Evolutionary conservation across 202 grass and related monocot species (phyloP).

Genomic region (Musa balbisiana): DNA sequence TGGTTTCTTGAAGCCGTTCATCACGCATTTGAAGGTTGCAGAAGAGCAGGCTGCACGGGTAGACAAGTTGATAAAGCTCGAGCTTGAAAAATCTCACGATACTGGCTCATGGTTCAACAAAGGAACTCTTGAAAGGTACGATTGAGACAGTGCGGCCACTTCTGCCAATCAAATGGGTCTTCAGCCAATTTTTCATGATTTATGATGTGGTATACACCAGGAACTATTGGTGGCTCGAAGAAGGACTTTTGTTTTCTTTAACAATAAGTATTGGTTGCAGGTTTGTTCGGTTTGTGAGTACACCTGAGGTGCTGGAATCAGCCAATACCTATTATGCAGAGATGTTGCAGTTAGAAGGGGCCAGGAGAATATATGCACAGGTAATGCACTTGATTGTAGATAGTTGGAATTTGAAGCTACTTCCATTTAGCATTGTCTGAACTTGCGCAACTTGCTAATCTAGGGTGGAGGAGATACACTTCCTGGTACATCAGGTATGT

Average conservation of each 20-base stretch:
- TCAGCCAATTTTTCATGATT: neutral
- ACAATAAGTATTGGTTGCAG: slow-evolving; percentile 37
- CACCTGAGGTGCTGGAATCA: slow-evolving; percentile 87
- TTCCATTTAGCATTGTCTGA: neutral
- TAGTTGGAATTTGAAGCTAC: neutral
- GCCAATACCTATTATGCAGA: slow-evolving; percentile 75
- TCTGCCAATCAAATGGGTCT: slow-evolving; percentile 5
- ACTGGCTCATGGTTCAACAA: slow-evolving; percentile 73
- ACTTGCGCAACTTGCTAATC: slow-evolving; percentile 20
- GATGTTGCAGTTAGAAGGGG: slow-evolving; percentile 91
- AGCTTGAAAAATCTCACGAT: slow-evolving; percentile 44
- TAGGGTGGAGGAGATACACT: slow-evolving; percentile 57
- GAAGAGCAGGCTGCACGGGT: slow-evolving; percentile 57
- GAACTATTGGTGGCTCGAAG: too few species aligned
- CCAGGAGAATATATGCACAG: slow-evolving; percentile 89
- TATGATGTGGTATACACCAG: neutral
- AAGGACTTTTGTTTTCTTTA: slow-evolving; percentile 18
- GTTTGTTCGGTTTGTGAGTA: slow-evolving; percentile 97
- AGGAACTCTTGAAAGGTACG: slow-evolving; percentile 94
- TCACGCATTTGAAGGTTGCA: slow-evolving; percentile 61
- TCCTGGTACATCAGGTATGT: slow-evolving; percentile 46
- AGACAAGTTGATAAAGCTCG: slow-evolving; percentile 43
- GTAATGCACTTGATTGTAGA: slow-evolving; percentile 19
- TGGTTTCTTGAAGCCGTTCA: slow-evolving; percentile 83
- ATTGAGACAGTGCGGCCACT: slow-evolving; percentile 4